Percentiles rank a stretch among this genome's conserved stretches.
Conservation (phyloP, 2,329 filamentous ascomycete species). For the Fusarium sp. region DNA sequence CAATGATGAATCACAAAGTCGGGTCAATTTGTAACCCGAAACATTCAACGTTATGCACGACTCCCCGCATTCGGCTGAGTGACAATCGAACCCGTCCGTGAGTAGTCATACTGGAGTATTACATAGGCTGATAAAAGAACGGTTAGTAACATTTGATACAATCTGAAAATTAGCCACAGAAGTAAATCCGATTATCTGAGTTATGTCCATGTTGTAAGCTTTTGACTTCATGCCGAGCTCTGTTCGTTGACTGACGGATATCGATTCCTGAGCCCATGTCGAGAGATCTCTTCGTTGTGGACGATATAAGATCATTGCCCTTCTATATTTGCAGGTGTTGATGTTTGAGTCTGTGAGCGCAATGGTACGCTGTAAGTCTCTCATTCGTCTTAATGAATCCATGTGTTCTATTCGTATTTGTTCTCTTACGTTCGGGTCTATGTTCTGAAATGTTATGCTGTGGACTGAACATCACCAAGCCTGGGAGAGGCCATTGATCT, state of each 20-base stretch:
- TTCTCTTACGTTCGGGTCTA: too few relatives aligned
- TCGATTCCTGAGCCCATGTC: not conserved
- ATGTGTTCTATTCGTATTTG: too few relatives aligned
- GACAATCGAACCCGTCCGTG: too few relatives aligned
- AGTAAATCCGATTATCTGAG: too few relatives aligned
- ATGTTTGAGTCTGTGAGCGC: not conserved
- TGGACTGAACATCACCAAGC: too few relatives aligned
- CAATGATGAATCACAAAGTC: not conserved
- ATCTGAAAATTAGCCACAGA: not conserved
- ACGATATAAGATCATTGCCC: not conserved
- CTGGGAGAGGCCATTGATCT: too few relatives aligned
- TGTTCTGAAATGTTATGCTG: too few relatives aligned
- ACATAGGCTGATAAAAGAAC: not conserved
- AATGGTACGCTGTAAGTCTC: fast-evolving
- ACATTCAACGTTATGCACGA: not conserved
- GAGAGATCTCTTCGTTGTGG: not conserved
- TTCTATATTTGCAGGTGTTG: not conserved
- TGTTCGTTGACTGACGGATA: too few relatives aligned
- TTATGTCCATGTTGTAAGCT: too few relatives aligned
- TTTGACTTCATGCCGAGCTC: not conserved
- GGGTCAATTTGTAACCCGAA: not conserved
- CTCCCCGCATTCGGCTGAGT: too few relatives aligned
- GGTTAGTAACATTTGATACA: not conserved
- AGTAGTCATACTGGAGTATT: too few relatives aligned
- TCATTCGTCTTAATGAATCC: too few relatives aligned